Percentiles rank a stretch among this genome's conserved stretches.
Evolutionary conservation across 1,284 basidiomycete genomes (phyloP).

Genomic region (Trichosporon asahii): DNA sequence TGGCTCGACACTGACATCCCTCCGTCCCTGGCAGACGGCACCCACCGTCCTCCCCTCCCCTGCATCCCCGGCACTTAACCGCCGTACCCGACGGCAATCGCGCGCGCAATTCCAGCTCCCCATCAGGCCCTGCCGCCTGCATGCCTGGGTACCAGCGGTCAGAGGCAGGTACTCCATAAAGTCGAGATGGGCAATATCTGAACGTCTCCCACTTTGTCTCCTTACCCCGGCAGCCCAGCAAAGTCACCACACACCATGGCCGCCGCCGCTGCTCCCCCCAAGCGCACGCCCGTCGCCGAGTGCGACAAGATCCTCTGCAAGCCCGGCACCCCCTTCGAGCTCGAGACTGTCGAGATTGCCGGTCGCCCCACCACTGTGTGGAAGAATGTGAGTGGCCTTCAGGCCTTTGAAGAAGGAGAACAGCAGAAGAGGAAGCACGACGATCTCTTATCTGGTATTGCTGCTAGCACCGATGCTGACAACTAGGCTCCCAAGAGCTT

Average conservation of each 20-base stretch:
- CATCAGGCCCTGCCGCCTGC: neutral
- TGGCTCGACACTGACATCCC: too few relatives aligned
- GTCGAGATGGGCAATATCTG: neutral
- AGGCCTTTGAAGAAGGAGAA: too few relatives aligned
- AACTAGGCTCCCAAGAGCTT: conserved; percentile 35
- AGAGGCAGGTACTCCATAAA: neutral
- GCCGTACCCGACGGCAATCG: neutral
- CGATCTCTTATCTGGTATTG: too few relatives aligned
- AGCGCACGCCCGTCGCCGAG: conserved; percentile 1
- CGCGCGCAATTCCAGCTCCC: neutral
- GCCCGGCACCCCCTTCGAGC: conserved; percentile 41
- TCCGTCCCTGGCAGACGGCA: neutral
- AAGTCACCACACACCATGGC: conserved; percentile 2
- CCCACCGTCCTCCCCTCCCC: neutral
- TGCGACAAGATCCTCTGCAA: conserved; percentile 40
- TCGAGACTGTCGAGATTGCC: conserved; percentile 30
- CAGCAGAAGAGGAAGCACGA: too few relatives aligned
- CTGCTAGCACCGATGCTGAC: neutral
- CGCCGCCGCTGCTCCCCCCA: neutral
- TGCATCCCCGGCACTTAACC: neutral
- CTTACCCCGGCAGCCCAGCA: neutral
- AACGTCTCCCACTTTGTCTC: neutral
- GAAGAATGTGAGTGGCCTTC: conserved; percentile 38
- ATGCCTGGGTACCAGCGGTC: neutral
- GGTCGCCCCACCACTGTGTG: conserved; percentile 33